Conservation (phyloP, 306 rosid genomes). For the Mimosa pudica region DNA sequence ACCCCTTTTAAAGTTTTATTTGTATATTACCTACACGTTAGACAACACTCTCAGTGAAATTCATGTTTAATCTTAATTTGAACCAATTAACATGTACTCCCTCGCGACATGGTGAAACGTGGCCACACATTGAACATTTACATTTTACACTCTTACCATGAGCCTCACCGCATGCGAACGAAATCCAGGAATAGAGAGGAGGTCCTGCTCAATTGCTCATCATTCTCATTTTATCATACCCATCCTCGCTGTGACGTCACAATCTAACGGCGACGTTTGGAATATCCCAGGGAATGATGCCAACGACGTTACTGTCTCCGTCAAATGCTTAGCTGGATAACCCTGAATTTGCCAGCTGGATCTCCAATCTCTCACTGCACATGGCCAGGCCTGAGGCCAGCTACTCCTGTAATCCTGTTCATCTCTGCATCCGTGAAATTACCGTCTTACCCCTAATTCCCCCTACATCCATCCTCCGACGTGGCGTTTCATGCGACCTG, state of each 20-base stretch:
- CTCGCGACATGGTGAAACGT: background rate
- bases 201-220: slow-evolving; percentile 43
- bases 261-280: background rate
- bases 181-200: slow-evolving; percentile 21
- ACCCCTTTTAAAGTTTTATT: too few species aligned
- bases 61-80: too few species aligned
- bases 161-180: background rate
- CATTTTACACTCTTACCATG: background rate
- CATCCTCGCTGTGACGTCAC: slow-evolving; percentile 26
- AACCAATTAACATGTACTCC: background rate
- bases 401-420: slow-evolving; percentile 45
- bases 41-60: too few species aligned
- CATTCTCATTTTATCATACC: slow-evolving; percentile 48
- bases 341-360: slow-evolving; percentile 54
- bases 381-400: slow-evolving; percentile 35
- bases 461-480: background rate
- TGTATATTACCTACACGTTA: too few species aligned
- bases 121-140: background rate
- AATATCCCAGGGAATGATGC: background rate
- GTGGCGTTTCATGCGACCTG: background rate
- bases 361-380: slow-evolving; percentile 40
- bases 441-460: slow-evolving; percentile 7
- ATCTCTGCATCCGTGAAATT: background rate
- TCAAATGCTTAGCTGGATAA: slow-evolving; percentile 48
- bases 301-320: slow-evolving; percentile 27